Percentiles rank a stretch among this genome's conserved stretches.
Evolutionary conservation across 2,329 filamentous ascomycete species (phyloP).

Genomic region (Alternaria sp.): DNA sequence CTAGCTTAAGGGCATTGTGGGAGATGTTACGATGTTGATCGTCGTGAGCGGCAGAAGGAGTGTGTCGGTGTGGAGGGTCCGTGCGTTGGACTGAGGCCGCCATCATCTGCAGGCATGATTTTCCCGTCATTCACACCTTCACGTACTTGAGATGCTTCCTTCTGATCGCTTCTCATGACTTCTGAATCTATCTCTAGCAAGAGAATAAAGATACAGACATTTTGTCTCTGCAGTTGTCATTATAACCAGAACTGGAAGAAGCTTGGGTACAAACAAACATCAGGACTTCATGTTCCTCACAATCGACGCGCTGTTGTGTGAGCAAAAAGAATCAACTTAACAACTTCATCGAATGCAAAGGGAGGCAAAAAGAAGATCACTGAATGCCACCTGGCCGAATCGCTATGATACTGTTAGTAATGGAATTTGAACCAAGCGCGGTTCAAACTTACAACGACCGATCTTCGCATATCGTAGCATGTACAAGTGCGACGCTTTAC

Average conservation of each 20-base stretch:
- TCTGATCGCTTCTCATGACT: background rate
- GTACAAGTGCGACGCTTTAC: conserved; percentile 16
- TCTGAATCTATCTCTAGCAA: background rate
- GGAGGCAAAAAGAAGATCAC: background rate
- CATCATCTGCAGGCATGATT: background rate
- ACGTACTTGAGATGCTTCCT: background rate
- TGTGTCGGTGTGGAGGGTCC: background rate
- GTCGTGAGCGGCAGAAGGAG: rapidly evolving
- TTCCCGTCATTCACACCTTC: background rate
- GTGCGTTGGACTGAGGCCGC: background rate
- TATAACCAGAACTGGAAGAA: background rate
- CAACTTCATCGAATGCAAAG: background rate
- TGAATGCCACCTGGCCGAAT: conserved; percentile 2
- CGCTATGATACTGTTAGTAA: background rate
- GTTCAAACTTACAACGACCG: background rate
- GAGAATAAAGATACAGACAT: background rate
- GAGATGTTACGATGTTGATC: background rate
- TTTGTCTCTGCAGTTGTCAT: background rate
- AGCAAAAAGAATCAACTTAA: background rate
- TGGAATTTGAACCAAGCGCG: background rate
- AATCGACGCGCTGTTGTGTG: background rate
- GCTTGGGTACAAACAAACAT: background rate
- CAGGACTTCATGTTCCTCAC: background rate
- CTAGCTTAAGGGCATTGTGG: background rate
- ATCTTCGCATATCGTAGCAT: conserved; percentile 6